A percentile compares a stretch with the other conserved stretches of the same genome.
phyloP scores from a whole-genome alignment of 768 basidiomycete species.

The Termitomyces sp. region DNA sequence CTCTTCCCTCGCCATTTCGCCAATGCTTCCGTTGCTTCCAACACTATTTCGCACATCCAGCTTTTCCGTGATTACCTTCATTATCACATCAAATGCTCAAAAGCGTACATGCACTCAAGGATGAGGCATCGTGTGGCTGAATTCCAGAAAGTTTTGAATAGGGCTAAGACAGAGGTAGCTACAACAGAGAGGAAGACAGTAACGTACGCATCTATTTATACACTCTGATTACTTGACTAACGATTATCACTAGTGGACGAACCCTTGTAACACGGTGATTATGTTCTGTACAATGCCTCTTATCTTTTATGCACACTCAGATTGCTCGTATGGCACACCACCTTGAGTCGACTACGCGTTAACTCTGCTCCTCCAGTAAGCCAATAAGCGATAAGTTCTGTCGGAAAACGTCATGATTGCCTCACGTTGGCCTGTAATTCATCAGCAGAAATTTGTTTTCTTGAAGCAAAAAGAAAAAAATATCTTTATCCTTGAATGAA shows the following conservation, averaged over 20 bases:
- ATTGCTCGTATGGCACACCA: background rate
- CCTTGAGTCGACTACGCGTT: background rate
- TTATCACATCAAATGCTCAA: slow-evolving; percentile 98
- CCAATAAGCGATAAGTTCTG: background rate
- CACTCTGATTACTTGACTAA: slow-evolving; percentile 1
- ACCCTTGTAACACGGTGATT: slow-evolving; percentile 49
- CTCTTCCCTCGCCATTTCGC: slow-evolving; percentile 95
- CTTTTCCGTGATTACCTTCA: slow-evolving; percentile 98
- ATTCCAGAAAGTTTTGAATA: slow-evolving; percentile 93
- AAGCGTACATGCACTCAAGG: slow-evolving; percentile 98
- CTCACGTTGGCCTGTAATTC: background rate
- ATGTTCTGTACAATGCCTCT: background rate
- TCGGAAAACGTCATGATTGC: background rate
- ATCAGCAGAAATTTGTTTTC: background rate
- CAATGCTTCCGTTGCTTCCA: slow-evolving; percentile 57
- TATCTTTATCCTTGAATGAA: background rate
- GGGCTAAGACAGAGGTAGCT: slow-evolving; percentile 90
- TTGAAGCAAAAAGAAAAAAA: background rate
- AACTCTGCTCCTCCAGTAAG: background rate
- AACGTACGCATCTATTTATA: slow-evolving; percentile 46
- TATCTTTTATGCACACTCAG: background rate
- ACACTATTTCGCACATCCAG: slow-evolving; percentile 92
- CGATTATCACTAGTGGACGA: slow-evolving; percentile 36
- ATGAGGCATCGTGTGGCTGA: slow-evolving; percentile 93
- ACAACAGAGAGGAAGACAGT: slow-evolving; percentile 87